Conservation (phyloP, 352 stramenopile species). For the Phytophthora gonapodyides region DNA sequence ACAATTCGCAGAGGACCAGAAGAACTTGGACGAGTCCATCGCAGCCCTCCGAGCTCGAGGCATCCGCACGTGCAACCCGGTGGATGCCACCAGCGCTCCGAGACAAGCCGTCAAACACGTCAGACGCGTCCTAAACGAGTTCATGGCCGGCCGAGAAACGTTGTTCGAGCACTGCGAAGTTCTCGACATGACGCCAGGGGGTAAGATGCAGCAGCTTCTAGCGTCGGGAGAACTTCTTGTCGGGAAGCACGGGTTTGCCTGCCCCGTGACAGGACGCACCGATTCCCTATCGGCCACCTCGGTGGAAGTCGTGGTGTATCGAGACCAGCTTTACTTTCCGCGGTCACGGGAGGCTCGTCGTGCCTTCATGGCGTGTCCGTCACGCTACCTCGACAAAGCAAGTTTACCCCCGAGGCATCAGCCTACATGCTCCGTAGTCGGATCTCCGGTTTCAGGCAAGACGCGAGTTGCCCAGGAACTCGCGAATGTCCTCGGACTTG, state of each 20-base stretch:
- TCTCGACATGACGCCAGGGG: conserved; percentile 20
- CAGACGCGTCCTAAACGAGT: conserved; percentile 25
- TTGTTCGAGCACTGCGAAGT: conserved; percentile 55
- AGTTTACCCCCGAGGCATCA: conserved; percentile 32
- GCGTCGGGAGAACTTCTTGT: conserved; percentile 48
- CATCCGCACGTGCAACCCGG: conserved; percentile 30
- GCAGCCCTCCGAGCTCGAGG: conserved; percentile 43
- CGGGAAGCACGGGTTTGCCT: conserved; percentile 56
- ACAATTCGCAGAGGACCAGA: conserved; percentile 50
- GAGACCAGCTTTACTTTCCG: conserved; percentile 69
- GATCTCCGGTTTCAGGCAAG: conserved; percentile 41
- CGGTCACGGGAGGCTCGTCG: conserved; percentile 20
- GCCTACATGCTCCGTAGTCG: conserved; percentile 46
- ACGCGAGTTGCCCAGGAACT: conserved; percentile 42
- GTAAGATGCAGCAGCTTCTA: conserved; percentile 27
- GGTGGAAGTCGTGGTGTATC: conserved; percentile 39
- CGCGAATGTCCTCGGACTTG: conserved; percentile 30
- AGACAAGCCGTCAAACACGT: conserved; percentile 49
- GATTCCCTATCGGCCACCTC: conserved; percentile 2
- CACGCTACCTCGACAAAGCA: conserved; percentile 24
- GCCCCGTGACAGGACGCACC: conserved; percentile 40
- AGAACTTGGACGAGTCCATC: conserved; percentile 40
- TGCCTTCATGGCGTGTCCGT: conserved; percentile 30
- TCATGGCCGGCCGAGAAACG: conserved; percentile 43
- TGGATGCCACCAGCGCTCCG: conserved; percentile 33